A percentile compares a stretch with the other conserved stretches of the same genome.
These are phyloP conservation scores for Lodderomyces elongisporus DNA, from an alignment of 1,139 yeast species.

Conservation along the genomic window DNA sequence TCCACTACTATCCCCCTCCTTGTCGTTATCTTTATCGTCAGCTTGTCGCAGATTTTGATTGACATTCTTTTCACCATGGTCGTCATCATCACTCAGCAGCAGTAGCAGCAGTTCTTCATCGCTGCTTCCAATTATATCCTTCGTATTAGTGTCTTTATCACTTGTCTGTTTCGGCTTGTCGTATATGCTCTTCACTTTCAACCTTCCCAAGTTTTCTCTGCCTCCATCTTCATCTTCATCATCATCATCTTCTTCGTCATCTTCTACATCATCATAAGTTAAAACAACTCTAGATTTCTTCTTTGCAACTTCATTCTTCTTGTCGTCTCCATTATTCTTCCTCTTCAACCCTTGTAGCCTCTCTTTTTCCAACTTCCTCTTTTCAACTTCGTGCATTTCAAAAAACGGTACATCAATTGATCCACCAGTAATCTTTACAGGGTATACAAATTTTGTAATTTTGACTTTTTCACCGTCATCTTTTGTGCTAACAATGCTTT, in stretches of 20 bases:
- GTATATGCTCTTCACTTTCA: slow-evolving; percentile 50
- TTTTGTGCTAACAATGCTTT: slow-evolving; percentile 42
- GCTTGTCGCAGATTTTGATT: not conserved
- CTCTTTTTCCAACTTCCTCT: slow-evolving; percentile 9
- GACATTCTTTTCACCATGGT: slow-evolving; percentile 5
- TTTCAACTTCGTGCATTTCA: slow-evolving; percentile 29
- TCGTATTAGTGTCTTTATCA: slow-evolving; percentile 8
- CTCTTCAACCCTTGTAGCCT: too few relatives aligned
- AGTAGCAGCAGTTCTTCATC: not conserved
- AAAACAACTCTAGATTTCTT: slow-evolving; percentile 17
- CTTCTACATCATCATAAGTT: slow-evolving; percentile 24
- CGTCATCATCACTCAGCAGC: slow-evolving; percentile 3
- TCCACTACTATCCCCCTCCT: too few relatives aligned
- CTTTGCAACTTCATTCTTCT: slow-evolving; percentile 5
- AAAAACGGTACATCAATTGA: slow-evolving; percentile 49
- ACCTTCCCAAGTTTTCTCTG: slow-evolving; percentile 19
- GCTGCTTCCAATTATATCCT: slow-evolving; percentile 4
- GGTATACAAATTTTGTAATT: slow-evolving; percentile 55
- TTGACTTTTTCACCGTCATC: slow-evolving; percentile 30
- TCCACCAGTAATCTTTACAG: slow-evolving; percentile 38
- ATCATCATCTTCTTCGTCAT: slow-evolving; percentile 24
- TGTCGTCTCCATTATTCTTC: not conserved
- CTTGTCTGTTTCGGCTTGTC: slow-evolving; percentile 25
- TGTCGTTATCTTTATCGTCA: slow-evolving; percentile 5
- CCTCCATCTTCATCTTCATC: slow-evolving; percentile 19